These are phyloP conservation scores for Chlorella sp. DNA, from an alignment of 139 green algal species.

Conservation along the genomic window DNA sequence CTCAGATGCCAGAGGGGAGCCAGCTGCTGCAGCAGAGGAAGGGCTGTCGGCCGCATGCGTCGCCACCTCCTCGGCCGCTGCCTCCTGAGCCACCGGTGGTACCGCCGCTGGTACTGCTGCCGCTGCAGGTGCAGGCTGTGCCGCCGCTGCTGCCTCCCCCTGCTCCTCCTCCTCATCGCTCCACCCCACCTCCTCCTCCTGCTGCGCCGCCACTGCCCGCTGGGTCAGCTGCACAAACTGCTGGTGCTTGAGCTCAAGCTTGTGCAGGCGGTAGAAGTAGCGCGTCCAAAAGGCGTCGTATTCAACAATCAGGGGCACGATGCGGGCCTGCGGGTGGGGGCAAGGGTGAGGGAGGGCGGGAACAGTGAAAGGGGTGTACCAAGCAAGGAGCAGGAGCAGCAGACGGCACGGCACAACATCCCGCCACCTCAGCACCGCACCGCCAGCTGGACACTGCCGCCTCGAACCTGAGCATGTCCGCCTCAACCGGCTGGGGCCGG, in stretches of 20 bases:
- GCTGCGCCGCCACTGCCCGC: neutral
- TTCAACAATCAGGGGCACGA: constrained; percentile 94
- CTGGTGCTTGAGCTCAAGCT: constrained; percentile 57
- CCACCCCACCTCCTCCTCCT: constrained; percentile 24
- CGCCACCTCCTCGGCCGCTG: neutral
- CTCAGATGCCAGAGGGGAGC: neutral
- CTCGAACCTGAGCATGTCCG: no score
- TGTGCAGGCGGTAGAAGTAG: constrained; percentile 91
- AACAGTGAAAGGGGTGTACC: neutral
- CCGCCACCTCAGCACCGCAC: no score
- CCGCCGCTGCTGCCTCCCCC: neutral
- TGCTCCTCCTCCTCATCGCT: neutral
- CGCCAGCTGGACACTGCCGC: no score
- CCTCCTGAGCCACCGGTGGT: neutral
- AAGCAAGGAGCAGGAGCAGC: no score
- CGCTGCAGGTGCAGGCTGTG: neutral
- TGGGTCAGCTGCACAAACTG: constrained; percentile 29
- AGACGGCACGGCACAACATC: no score
- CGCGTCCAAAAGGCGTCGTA: constrained; percentile 91
- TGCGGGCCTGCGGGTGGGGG: constrained; percentile 60
- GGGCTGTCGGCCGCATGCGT: neutral
- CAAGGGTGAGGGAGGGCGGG: neutral
- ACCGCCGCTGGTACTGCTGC: neutral
- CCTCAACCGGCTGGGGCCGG: no score
- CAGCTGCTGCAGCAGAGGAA: neutral